Percentiles rank a stretch among this genome's conserved stretches.
These are phyloP conservation scores for Peronosclerospora sorghi DNA, from an alignment of 352 stramenopile species.

Conservation along the genomic window DNA sequence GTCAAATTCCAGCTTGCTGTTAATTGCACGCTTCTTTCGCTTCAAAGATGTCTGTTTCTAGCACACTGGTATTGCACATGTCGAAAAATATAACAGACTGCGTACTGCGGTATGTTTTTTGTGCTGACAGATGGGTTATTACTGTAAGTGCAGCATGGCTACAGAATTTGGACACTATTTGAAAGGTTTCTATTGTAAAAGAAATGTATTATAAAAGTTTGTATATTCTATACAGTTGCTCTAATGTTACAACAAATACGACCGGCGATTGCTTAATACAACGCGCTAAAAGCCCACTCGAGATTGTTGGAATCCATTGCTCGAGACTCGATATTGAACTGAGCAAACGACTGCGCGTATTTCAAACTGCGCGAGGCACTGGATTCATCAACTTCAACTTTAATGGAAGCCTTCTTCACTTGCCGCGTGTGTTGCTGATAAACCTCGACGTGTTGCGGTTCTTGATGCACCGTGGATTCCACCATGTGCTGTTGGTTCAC, in stretches of 20 bases:
- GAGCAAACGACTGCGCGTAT: constrained; percentile 49
- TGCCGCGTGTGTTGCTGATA: constrained; percentile 13
- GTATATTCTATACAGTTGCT: constrained; percentile 16
- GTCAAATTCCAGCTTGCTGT: too few relatives aligned
- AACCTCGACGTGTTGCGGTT: constrained; percentile 8
- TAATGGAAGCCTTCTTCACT: not conserved
- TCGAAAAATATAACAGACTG: too few relatives aligned
- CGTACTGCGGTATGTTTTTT: too few relatives aligned
- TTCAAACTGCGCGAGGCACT: constrained; percentile 7
- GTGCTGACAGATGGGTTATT: too few relatives aligned
- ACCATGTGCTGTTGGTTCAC: constrained; percentile 12
- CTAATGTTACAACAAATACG: constrained; percentile 15
- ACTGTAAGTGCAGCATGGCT: too few relatives aligned
- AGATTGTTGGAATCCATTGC: constrained; percentile 38
- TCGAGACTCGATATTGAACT: constrained; percentile 56
- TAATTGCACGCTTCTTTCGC: too few relatives aligned
- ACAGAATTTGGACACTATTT: not conserved
- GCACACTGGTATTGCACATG: too few relatives aligned
- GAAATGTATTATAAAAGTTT: constrained; percentile 11
- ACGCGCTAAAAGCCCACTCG: constrained; percentile 66
- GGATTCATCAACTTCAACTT: not conserved
- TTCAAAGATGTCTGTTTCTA: too few relatives aligned
- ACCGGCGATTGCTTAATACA: constrained; percentile 33
- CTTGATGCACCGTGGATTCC: constrained; percentile 13
- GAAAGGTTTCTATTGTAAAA: not conserved